These are phyloP conservation scores for Talaromyces proteolyticus DNA, from an alignment of 495 filamentous ascomycete species.

Conservation along the genomic window DNA sequence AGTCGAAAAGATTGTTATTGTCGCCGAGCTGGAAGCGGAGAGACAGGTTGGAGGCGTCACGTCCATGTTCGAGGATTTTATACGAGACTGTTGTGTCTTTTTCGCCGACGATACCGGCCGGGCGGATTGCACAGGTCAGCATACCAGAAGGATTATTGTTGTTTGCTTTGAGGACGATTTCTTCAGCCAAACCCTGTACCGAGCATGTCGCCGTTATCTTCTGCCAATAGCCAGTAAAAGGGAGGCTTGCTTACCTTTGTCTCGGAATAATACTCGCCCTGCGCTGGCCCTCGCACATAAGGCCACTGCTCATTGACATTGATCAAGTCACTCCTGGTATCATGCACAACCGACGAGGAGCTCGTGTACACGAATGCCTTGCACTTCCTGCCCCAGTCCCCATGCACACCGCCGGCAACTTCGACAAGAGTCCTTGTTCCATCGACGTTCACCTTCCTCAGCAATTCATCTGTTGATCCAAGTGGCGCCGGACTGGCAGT, in stretches of 20 bases:
- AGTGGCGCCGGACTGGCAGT: slow-evolving; percentile 72
- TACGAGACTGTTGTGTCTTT: slow-evolving; percentile 72
- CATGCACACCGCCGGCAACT: slow-evolving; percentile 58
- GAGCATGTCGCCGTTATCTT: too few relatives aligned
- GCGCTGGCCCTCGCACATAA: slow-evolving; percentile 58
- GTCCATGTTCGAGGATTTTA: slow-evolving; percentile 39
- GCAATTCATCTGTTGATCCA: slow-evolving; percentile 38
- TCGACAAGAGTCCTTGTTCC: slow-evolving; percentile 77
- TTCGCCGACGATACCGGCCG: slow-evolving; percentile 87
- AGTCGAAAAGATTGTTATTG: slow-evolving; percentile 72
- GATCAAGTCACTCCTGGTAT: slow-evolving; percentile 72
- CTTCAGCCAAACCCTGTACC: slow-evolving; percentile 80
- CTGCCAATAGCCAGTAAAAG: too few relatives aligned
- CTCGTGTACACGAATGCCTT: slow-evolving; percentile 95
- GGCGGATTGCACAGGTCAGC: slow-evolving; percentile 75
- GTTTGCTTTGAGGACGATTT: slow-evolving; percentile 79
- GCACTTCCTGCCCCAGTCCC: slow-evolving; percentile 56
- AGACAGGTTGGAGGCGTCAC: slow-evolving; percentile 46
- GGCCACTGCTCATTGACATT: slow-evolving; percentile 90
- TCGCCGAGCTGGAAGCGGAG: slow-evolving; percentile 79
- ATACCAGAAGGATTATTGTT: slow-evolving; percentile 57
- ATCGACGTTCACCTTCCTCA: slow-evolving; percentile 81
- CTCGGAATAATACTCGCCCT: slow-evolving; percentile 88
- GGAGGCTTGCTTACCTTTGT: slow-evolving; percentile 70
- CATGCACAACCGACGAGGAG: slow-evolving; percentile 80